A percentile compares a stretch with the other conserved stretches of the same genome.
These are phyloP conservation scores for Pinus taeda DNA, from an alignment of 75 land plant species.

Conservation along the genomic window DNA sequence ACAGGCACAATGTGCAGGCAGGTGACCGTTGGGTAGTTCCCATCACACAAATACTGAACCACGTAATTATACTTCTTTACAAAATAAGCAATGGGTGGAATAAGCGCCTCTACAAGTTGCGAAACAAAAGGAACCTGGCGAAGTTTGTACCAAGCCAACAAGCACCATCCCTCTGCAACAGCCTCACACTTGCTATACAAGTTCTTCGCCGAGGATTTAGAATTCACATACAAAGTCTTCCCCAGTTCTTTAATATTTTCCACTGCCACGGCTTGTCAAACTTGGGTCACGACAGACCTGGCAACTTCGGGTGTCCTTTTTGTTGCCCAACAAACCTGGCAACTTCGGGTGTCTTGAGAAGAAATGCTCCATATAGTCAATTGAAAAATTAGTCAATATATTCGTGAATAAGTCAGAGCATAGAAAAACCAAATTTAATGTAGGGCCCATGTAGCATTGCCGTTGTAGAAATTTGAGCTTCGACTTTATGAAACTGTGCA, in stretches of 20 bases:
- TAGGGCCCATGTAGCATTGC: too few species aligned
- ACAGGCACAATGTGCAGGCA: conserved; percentile 78
- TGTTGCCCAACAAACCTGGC: conserved; percentile 52
- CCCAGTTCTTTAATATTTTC: conserved; percentile 30
- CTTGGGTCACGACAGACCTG: conserved; percentile 51
- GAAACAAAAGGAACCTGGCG: conserved; percentile 60
- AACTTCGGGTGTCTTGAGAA: too few species aligned
- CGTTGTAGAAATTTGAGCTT: too few species aligned
- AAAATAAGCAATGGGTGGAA: conserved; percentile 65
- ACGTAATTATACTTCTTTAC: conserved; percentile 66
- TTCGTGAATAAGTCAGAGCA: too few species aligned
- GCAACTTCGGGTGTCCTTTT: conserved; percentile 72
- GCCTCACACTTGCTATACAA: not conserved
- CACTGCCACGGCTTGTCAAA: conserved; percentile 55
- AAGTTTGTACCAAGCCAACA: conserved; percentile 58
- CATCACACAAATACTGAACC: conserved; percentile 45
- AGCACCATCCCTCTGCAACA: too few species aligned
- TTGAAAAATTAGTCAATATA: too few species aligned
- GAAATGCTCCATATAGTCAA: too few species aligned
- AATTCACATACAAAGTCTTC: conserved; percentile 46
- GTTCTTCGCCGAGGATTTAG: conserved; percentile 39
- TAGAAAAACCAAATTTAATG: too few species aligned
- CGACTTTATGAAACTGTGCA: too few species aligned
- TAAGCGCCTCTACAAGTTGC: conserved; percentile 57
- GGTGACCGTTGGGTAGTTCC: conserved; percentile 35